phyloP scores from a whole-genome alignment of 768 basidiomycete genomes.

The Tremella mesenterica region DNA sequence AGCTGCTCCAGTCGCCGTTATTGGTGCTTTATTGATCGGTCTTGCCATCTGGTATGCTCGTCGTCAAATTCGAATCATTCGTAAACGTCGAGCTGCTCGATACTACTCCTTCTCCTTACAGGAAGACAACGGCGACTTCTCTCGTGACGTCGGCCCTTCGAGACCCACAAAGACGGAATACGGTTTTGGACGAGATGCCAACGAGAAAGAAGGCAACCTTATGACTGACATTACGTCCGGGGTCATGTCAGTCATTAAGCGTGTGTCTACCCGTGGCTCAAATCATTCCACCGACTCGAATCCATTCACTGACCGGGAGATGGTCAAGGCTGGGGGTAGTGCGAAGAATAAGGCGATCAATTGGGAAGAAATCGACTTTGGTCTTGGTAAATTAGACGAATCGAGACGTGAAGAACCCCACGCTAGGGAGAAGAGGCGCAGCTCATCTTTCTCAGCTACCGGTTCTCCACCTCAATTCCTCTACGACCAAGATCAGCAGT shows the following conservation, averaged over 20 bases:
- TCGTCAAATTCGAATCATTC: slow-evolving; percentile 27
- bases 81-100: slow-evolving; percentile 35
- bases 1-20: slow-evolving; percentile 27
- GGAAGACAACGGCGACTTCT: slow-evolving; percentile 25
- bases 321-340: slow-evolving; percentile 14
- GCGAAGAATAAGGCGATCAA: slow-evolving; percentile 22
- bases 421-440: slow-evolving; percentile 3
- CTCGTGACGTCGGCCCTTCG: slow-evolving; percentile 1
- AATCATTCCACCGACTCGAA: neutral
- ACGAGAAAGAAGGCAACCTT: slow-evolving; percentile 28
- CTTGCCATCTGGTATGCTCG: slow-evolving; percentile 32
- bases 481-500: neutral
- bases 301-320: slow-evolving; percentile 15
- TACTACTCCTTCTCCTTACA: slow-evolving; percentile 39
- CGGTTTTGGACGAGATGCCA: slow-evolving; percentile 34
- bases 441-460: slow-evolving; percentile 18
- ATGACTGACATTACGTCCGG: slow-evolving; percentile 9
- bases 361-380: slow-evolving; percentile 46
- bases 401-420: neutral
- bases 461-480: neutral
- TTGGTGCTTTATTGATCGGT: slow-evolving; percentile 20
- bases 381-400: slow-evolving; percentile 41
- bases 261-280: slow-evolving; percentile 6
- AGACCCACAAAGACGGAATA: slow-evolving; percentile 12
- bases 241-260: slow-evolving; percentile 17